phyloP scores from a whole-genome alignment of 176 grass and related monocot species.

The Aechmea fasciata region DNA sequence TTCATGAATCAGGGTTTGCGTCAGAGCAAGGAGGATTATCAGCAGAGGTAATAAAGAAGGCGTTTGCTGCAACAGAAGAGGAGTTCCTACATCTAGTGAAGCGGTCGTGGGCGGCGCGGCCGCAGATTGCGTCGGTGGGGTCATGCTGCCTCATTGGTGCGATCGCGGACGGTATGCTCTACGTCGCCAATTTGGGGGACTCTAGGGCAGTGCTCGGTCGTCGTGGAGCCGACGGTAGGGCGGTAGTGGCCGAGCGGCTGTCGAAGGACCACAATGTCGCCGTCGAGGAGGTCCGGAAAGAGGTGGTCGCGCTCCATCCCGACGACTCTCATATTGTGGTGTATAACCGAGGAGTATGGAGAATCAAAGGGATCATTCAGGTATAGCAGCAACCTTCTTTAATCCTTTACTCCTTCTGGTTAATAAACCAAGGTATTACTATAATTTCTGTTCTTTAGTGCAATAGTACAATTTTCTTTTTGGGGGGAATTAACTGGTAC shows the following conservation, averaged over 20 bases:
- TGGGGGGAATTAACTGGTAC: no score
- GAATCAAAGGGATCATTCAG: constrained; percentile 92
- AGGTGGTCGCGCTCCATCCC: constrained; percentile 50
- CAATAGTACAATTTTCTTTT: no score
- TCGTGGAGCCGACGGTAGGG: constrained; percentile 27
- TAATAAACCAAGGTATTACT: neutral
- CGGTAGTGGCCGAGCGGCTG: constrained; percentile 53
- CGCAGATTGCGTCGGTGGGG: constrained; percentile 59
- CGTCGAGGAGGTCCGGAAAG: constrained; percentile 45
- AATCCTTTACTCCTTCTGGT: neutral
- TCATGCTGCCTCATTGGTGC: constrained; percentile 85
- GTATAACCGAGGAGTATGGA: constrained; percentile 58
- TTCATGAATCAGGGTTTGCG: constrained; percentile 36
- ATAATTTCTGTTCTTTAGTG: neutral
- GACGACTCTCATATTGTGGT: constrained; percentile 77
- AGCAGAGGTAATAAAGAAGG: constrained; percentile 54
- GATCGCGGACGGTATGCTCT: constrained; percentile 59
- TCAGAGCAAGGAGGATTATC: constrained; percentile 61
- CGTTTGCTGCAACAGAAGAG: constrained; percentile 61
- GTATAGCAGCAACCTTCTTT: constrained; percentile 19
- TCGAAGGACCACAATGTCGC: constrained; percentile 63
- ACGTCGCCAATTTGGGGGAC: constrained; percentile 81
- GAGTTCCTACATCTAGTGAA: constrained; percentile 73
- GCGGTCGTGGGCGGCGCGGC: constrained; percentile 38
- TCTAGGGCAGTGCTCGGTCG: constrained; percentile 74